Evolutionary conservation across 1,139 yeast species (phyloP).

Genomic region (Saccharomyces hybrid): DNA sequence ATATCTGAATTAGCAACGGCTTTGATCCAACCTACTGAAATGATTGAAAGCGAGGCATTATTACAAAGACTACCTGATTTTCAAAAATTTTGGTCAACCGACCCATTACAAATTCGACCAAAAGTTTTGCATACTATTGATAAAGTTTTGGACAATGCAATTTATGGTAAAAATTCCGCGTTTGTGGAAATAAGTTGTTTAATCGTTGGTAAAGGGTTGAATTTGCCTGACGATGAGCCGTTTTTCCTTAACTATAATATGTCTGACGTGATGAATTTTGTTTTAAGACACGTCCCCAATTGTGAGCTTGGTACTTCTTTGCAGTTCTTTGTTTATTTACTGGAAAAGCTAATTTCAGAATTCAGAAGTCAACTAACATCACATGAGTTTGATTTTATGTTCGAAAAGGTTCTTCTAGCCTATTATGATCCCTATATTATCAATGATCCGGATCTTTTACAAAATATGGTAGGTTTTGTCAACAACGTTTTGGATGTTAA

Average conservation of each 20-base stretch:
- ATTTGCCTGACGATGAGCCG: slow-evolving; percentile 26
- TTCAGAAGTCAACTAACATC: slow-evolving; percentile 17
- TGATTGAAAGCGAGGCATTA: slow-evolving; percentile 29
- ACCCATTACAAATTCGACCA: slow-evolving; percentile 36
- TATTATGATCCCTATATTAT: slow-evolving; percentile 23
- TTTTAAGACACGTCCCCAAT: slow-evolving; percentile 16
- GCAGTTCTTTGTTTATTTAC: slow-evolving; percentile 26
- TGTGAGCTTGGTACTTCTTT: slow-evolving; percentile 22
- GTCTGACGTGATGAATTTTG: slow-evolving; percentile 25
- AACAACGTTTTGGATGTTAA: slow-evolving; percentile 44
- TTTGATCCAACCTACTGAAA: slow-evolving; percentile 50
- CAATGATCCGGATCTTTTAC: slow-evolving; percentile 35
- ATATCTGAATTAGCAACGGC: slow-evolving; percentile 65
- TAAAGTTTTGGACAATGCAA: slow-evolving; percentile 15
- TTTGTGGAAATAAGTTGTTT: slow-evolving; percentile 29
- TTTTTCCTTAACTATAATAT: slow-evolving; percentile 26
- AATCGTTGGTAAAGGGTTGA: slow-evolving; percentile 27
- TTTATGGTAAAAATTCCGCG: slow-evolving; percentile 20
- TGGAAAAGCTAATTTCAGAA: slow-evolving; percentile 24
- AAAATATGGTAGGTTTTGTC: slow-evolving; percentile 47
- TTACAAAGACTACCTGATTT: slow-evolving; percentile 27
- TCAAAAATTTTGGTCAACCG: slow-evolving; percentile 32
- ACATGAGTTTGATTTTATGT: slow-evolving; percentile 26
- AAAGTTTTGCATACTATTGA: slow-evolving; percentile 33
- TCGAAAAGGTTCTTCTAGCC: slow-evolving; percentile 23